phyloP scores from a whole-genome alignment of 805 yeast genomes.

The Starmerella tilneyi region DNA sequence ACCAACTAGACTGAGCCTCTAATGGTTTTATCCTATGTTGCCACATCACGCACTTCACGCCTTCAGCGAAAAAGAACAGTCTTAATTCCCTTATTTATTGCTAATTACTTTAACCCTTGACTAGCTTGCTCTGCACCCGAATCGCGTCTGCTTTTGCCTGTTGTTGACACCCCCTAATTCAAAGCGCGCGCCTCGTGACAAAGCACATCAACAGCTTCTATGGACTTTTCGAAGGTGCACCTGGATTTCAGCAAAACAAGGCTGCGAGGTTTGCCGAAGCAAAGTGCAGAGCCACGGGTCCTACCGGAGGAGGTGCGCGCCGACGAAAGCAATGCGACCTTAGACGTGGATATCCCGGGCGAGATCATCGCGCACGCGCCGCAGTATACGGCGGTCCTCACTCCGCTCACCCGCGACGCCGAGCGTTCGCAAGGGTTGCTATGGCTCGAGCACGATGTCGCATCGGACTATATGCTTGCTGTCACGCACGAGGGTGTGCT shows the following conservation, averaged over 20 bases:
- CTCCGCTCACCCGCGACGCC: conserved; percentile 3
- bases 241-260: conserved; percentile 19
- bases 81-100: no score
- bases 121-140: no score
- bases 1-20: no score
- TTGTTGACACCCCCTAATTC: background rate
- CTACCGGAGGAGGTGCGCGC: background rate
- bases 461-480: conserved; percentile 15
- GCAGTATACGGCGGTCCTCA: conserved; percentile 12
- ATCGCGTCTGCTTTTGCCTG: no score
- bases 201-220: background rate
- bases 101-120: no score
- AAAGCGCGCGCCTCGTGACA: background rate
- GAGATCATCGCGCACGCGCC: conserved; percentile 15
- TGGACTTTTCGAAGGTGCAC: conserved; percentile 22
- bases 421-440: background rate
- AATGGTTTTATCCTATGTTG: no score
- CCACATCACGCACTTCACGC: no score
- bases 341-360: background rate
- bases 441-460: conserved; percentile 2
- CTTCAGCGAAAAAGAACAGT: no score
- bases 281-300: background rate
- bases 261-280: conserved; percentile 12
- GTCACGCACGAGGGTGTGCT: conserved; percentile 7
- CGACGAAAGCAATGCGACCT: background rate